Conservation (phyloP, 345 rosid genomes). For the Erodium maritimum region DNA sequence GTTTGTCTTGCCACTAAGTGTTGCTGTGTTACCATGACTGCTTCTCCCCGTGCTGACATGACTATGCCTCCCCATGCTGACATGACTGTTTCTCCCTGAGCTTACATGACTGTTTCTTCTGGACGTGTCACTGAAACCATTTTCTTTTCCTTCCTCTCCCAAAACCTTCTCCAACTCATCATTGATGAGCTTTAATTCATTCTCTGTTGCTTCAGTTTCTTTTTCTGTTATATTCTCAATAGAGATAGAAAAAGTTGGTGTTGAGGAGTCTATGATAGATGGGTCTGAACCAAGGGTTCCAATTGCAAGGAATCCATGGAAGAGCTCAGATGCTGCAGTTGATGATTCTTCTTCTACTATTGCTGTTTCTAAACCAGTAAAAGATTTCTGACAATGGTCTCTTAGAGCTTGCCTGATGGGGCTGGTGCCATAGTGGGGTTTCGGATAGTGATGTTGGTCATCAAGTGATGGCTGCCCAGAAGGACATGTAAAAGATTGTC, state of each 20-base stretch:
- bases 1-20: constrained; percentile 50
- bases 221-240: constrained; percentile 51
- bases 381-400: constrained; percentile 39
- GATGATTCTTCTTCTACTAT: constrained; percentile 35
- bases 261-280: constrained; percentile 31
- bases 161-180: constrained; percentile 68
- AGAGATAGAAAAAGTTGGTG: constrained; percentile 57
- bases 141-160: constrained; percentile 52
- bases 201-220: constrained; percentile 62
- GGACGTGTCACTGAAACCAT: constrained; percentile 42
- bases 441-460: constrained; percentile 40
- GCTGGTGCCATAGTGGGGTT: constrained; percentile 30
- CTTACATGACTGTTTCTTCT: constrained; percentile 64
- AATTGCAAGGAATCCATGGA: constrained; percentile 75
- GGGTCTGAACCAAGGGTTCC: constrained; percentile 65
- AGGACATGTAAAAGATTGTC: constrained; percentile 43
- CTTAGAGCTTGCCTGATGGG: constrained; percentile 24
- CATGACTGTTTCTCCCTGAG: constrained; percentile 26
- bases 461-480: constrained; percentile 45
- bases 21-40: constrained; percentile 64
- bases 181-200: constrained; percentile 53
- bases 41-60: constrained; percentile 13
- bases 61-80: too few species aligned
- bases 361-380: constrained; percentile 34
- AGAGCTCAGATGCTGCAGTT: constrained; percentile 43